Conservation (phyloP, 495 filamentous ascomycete genomes). For the Aspergillus leporis region DNA sequence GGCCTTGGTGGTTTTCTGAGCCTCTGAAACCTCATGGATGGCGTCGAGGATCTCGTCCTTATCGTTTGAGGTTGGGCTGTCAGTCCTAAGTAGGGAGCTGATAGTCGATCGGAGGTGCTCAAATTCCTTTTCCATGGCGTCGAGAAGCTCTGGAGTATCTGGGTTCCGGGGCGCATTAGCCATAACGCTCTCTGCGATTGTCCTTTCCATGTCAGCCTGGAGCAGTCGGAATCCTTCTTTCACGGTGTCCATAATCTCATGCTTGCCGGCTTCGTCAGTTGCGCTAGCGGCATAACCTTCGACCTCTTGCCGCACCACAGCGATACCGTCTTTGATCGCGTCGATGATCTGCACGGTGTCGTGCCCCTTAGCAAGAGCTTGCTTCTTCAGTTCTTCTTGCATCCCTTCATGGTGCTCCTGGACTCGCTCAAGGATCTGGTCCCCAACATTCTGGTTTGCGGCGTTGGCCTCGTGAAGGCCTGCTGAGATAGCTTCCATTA, state of each 20-base stretch:
- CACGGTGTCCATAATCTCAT: slow-evolving; percentile 76
- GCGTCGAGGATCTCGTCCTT: slow-evolving; percentile 63
- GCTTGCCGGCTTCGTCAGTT: slow-evolving; percentile 64
- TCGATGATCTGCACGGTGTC: slow-evolving; percentile 83
- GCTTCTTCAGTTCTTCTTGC: slow-evolving; percentile 72
- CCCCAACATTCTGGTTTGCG: slow-evolving; percentile 51
- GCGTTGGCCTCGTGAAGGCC: slow-evolving; percentile 54
- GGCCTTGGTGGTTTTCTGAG: slow-evolving; percentile 20
- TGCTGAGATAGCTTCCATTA: slow-evolving; percentile 66
- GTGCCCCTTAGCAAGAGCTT: slow-evolving; percentile 67
- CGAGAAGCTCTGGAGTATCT: slow-evolving; percentile 57
- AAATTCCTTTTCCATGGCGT: slow-evolving; percentile 72
- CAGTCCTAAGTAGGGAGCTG: slow-evolving; percentile 64
- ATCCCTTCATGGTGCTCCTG: slow-evolving; percentile 74
- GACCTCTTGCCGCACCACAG: slow-evolving; percentile 75
- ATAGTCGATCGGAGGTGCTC: slow-evolving; percentile 70
- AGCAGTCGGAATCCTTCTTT: slow-evolving; percentile 71
- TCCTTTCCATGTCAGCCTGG: slow-evolving; percentile 68
- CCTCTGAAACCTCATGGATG: slow-evolving; percentile 53
- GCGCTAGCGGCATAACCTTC: slow-evolving; percentile 75
- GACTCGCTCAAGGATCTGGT: slow-evolving; percentile 71
- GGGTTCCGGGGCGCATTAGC: slow-evolving; percentile 38
- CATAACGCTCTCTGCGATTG: slow-evolving; percentile 47
- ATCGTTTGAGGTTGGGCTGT: slow-evolving; percentile 48
- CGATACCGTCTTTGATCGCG: slow-evolving; percentile 81